Base-by-base conservation (phyloP, 352 stramenopile species). In the Phytophthora pistaciae region DNA sequence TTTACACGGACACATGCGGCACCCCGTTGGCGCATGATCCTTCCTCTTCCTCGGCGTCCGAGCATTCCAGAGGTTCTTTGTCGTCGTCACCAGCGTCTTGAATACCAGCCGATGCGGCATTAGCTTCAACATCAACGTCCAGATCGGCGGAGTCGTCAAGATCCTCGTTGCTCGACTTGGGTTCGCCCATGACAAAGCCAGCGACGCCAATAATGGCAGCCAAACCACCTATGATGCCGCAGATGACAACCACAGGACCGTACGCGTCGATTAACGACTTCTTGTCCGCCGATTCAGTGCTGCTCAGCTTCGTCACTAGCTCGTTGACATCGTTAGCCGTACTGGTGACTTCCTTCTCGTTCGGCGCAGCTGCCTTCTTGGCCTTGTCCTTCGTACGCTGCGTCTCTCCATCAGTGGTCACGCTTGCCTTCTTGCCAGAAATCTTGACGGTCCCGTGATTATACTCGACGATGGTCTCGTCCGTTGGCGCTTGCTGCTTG, bases 131-230 rank as follows among this genome's bases (percentile, higher is more conserved):
- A 70, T 94, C 86, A 18, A 83, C 60, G 23, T 92, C 87, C 33
- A 64, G 10, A 33, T 79, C 72, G 3, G 58, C 69, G n/a, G 75
- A 77, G 20, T 78, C 75, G 8, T 72, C 72, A 3, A 90, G 64
- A 27, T 13, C 31, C 31, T 72, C 58, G 7, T 58, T 56, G 3
- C 62, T 64, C 31, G 79, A 60, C n/a, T 77, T 70, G 3, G 70
- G 49, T 56, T 80, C 74, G 36, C 64, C 69, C 21, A 90, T 76
- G 11, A 85, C 80, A 27, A 94, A 57, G 9, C 77, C 87, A 53
- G 77, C 82, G 21, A 94, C 80, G 36, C 85, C 87, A 40, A 94
- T 68, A 21, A 93, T 84, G 4, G 84, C 81, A 7, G 84, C 87
- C n/a, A 94, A 55, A 27, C 75, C 84, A 60, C 84, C 85, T 59